Evolutionary conservation across 441 rosid species (phyloP).

Genomic region (Macaranga tanarius): DNA sequence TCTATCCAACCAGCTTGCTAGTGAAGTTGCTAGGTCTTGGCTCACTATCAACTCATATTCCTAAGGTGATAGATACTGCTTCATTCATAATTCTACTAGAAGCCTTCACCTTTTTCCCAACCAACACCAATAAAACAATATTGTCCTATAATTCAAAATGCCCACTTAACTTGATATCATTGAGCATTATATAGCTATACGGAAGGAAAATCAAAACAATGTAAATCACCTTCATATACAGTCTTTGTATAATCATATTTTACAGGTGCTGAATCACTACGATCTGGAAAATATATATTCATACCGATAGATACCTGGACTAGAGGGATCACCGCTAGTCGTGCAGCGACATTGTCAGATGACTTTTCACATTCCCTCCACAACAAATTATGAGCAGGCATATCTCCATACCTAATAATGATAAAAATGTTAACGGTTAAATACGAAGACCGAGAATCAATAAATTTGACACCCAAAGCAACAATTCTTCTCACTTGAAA

Average conservation of each 20-base stretch:
- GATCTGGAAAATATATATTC: not conserved
- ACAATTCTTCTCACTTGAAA: conserved; percentile 50
- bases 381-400: conserved; percentile 86
- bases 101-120: not conserved
- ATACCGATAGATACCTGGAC: conserved; percentile 57
- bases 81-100: not conserved
- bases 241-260: not conserved
- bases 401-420: conserved; percentile 73
- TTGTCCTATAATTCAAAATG: not conserved
- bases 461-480: not conserved
- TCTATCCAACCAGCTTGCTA: not conserved
- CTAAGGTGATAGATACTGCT: not conserved
- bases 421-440: not conserved
- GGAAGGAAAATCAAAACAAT: not conserved
- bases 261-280: not conserved
- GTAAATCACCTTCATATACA: not conserved
- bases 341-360: conserved; percentile 75
- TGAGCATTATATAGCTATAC: not conserved
- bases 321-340: conserved; percentile 79
- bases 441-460: conserved; percentile 1
- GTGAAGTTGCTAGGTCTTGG: not conserved
- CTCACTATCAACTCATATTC: not conserved
- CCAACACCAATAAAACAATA: not conserved
- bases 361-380: conserved; percentile 90
- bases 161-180: not conserved